Evolutionary conservation across 179 eudicot species (phyloP).

Genomic region (Beta lomatogona): DNA sequence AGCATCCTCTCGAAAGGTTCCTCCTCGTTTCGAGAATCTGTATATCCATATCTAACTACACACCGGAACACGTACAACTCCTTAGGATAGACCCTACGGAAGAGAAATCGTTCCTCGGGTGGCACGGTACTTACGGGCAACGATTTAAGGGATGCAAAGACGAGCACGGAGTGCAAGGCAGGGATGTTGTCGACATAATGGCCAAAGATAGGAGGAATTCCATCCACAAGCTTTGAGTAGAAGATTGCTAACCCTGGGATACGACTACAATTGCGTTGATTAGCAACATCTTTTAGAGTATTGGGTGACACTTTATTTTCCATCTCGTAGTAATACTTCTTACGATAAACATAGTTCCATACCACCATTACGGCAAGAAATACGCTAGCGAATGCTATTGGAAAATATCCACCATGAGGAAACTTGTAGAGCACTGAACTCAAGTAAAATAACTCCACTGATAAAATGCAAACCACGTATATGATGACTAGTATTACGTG

Average conservation of each 20-base stretch:
- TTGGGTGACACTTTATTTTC: slow-evolving; percentile 63
- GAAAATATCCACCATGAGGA: slow-evolving; percentile 71
- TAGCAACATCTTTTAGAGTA: slow-evolving; percentile 41
- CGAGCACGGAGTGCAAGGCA: slow-evolving; percentile 61
- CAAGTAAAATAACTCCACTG: slow-evolving; percentile 52
- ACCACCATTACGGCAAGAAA: slow-evolving; percentile 56
- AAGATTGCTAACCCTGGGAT: slow-evolving; percentile 68
- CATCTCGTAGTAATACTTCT: slow-evolving; percentile 66
- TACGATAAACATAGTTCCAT: slow-evolving; percentile 71
- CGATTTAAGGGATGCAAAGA: slow-evolving; percentile 67
- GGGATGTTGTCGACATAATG: slow-evolving; percentile 67
- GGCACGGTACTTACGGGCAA: slow-evolving; percentile 71
- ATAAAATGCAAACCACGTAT: slow-evolving; percentile 47
- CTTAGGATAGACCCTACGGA: slow-evolving; percentile 59
- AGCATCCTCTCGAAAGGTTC: slow-evolving; percentile 60
- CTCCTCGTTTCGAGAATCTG: slow-evolving; percentile 46
- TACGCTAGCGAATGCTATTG: slow-evolving; percentile 53
- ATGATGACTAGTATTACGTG: slow-evolving; percentile 38
- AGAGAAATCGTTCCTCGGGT: slow-evolving; percentile 61
- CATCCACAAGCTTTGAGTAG: slow-evolving; percentile 82
- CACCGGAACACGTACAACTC: slow-evolving; percentile 69
- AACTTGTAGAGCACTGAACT: slow-evolving; percentile 78
- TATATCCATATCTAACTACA: slow-evolving; percentile 81
- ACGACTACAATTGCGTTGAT: slow-evolving; percentile 28
- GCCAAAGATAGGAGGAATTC: slow-evolving; percentile 80